Base-by-base conservation (phyloP, 805 yeast genomes). In the Candida caryicola region DNA sequence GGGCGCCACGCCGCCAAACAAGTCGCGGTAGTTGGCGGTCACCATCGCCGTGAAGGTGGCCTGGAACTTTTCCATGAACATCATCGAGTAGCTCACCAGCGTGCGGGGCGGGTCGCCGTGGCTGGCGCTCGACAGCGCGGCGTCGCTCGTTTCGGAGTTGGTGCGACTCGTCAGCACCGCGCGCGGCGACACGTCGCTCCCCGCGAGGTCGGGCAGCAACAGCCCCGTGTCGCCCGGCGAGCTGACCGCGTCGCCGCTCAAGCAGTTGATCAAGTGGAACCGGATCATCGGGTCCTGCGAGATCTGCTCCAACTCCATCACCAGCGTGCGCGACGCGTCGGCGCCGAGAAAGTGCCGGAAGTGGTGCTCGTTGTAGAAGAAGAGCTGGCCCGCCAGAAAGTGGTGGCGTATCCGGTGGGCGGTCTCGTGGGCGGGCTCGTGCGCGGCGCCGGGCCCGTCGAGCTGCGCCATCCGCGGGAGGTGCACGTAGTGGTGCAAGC, bases 401-500 rank as follows among this genome's bases (percentile, higher is more conserved):
- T 14, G 29, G 9, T 23, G 15, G n/a, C n/a, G n/a, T n/a, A n/a
- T n/a, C n/a, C n/a, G n/a, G n/a, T n/a, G n/a, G n/a, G n/a, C n/a
- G n/a, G n/a, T n/a, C n/a, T n/a, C n/a, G 5, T 31, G 29, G 14
- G 23, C 19, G 10, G 34, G 40, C 9, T 37, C 31, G 5, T 27
- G 30, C n/a, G 19, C 18, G 2, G 15, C 33, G 12, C 26, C 23
- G 14, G 26, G 16, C 23, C 37, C 33, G 9, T 16, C 19, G 23
- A 43, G 23, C 27, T 27, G 28, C n/a, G 33, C 36, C 17, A 21
- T 33, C 4, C 18, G 26, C 1, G 63, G 59, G 4, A 54, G 37
- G 39, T 58, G 63, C 4, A 45, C 17, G 41, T 44, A 55, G 40
- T 55, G 44, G 25, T 46, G 40, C 17, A 27, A 41, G 9, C 34